phyloP scores from a whole-genome alignment of 164 flowering plant genomes.

The Macadamia integrifolia region DNA sequence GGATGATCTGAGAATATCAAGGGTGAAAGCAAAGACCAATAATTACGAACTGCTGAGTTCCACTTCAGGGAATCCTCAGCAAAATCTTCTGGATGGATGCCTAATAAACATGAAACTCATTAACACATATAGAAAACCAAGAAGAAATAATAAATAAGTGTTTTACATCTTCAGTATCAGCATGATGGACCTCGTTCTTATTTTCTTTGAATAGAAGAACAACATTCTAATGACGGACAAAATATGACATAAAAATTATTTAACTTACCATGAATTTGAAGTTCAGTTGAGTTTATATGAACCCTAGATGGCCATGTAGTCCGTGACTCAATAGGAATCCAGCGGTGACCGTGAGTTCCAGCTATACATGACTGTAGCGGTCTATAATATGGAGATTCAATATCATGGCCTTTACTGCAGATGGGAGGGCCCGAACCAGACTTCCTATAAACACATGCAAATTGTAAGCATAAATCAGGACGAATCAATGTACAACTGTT shows the following conservation, averaged over 20 bases:
- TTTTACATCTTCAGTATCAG: too few relatives aligned
- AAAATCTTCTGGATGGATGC: slow-evolving; percentile 62
- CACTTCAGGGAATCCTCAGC: slow-evolving; percentile 56
- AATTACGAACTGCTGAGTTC: slow-evolving; percentile 56
- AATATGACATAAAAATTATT: neutral
- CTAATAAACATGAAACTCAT: slow-evolving; percentile 27
- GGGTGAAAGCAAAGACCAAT: slow-evolving; percentile 97
- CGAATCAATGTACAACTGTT: neutral
- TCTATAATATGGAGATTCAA: slow-evolving; percentile 81
- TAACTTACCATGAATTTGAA: slow-evolving; percentile 55
- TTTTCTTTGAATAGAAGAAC: too few relatives aligned
- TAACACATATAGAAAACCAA: neutral
- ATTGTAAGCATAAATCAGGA: slow-evolving; percentile 10
- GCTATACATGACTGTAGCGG: slow-evolving; percentile 85
- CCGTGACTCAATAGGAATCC: slow-evolving; percentile 77
- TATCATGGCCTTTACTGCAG: slow-evolving; percentile 70
- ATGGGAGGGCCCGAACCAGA: slow-evolving; percentile 56
- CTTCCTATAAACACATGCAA: slow-evolving; percentile 48
- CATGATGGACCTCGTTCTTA: neutral
- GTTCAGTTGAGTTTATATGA: slow-evolving; percentile 54
- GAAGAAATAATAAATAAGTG: neutral
- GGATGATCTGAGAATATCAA: slow-evolving; percentile 97
- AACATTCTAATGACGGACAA: neutral
- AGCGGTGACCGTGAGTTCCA: slow-evolving; percentile 76
- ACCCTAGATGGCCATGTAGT: slow-evolving; percentile 80